These are phyloP conservation scores for Oryza longistaminata DNA, from an alignment of 176 grass and related monocot species.

Conservation along the genomic window DNA sequence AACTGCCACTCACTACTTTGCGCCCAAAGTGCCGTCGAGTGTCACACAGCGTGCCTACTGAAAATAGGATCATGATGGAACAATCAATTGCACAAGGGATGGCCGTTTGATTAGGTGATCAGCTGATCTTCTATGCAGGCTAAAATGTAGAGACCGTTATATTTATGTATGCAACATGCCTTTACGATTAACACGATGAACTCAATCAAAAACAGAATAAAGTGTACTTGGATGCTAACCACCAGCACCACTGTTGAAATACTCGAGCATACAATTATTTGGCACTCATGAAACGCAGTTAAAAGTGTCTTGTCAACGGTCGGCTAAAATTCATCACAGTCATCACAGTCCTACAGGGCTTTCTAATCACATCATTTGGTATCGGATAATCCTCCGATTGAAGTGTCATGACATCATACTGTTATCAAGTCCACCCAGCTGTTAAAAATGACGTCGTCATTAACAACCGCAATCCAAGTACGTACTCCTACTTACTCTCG, in stretches of 20 bases:
- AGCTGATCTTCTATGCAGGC: not conserved
- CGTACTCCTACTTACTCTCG: no score
- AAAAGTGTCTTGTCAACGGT: no score
- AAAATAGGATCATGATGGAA: slow-evolving; percentile 29
- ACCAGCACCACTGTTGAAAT: no score
- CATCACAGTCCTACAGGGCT: no score
- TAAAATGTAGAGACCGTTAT: not conserved
- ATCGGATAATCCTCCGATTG: not conserved
- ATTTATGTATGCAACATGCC: not conserved
- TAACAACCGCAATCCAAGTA: not conserved
- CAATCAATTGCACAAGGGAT: slow-evolving; percentile 35
- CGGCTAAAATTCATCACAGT: not conserved
- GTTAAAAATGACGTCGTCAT: not conserved
- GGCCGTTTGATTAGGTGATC: not conserved
- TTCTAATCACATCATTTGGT: not conserved
- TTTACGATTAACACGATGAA: not conserved
- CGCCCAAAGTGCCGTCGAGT: slow-evolving; percentile 16
- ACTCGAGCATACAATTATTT: no score
- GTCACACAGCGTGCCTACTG: not conserved
- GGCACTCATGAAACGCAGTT: no score
- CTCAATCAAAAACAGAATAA: not conserved
- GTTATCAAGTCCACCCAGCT: not conserved
- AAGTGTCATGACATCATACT: not conserved
- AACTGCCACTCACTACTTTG: not conserved
- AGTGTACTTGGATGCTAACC: no score